Evolutionary conservation across 2,329 filamentous ascomycete genomes (phyloP), one percentile per base, ranked within the genome.

Genomic region (Didymella keratinophila): DNA sequence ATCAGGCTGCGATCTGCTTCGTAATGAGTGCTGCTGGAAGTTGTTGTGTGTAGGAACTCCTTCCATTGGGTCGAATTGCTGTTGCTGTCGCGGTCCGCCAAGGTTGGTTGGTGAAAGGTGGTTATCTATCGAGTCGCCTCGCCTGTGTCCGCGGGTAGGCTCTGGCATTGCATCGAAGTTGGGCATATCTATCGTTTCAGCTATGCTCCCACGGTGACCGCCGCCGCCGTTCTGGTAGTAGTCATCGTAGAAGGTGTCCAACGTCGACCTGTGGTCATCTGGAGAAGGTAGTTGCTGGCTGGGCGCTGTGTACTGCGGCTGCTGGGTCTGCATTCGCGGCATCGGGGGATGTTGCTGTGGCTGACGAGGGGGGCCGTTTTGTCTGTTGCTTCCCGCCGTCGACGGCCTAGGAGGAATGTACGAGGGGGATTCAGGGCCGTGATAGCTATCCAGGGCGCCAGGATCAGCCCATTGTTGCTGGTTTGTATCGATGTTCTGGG

Each of bases 1-100:
- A 69, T 90, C 85, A 28, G 88, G 87, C 69, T 91, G 88, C 11
- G 88, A 91, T 63, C 87, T 87, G 16, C 87, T 86, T 59, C 84
- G 83, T 58, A 81, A 84, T 49, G 88, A 67, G 51, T 76, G 71
- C 39, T 74, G 71, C 47, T 71, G 70, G 52, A 70, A 71, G n/a
- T 66, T 58, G 12, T 56, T 58, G 16, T 66, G 66, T 3, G 55
- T 41, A 39, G 56, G 39, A 25, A 37, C n/a, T 10, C 32, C 23
- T 20, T 58, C 52, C 16, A 42, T 49, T 5, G 58, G 39, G 18
- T 59, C 62, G 23, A 49, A 46, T 45, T 32, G 60, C n/a, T 64
- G 54, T n/a, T 53, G 34, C 9, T 49, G 50, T 46, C 18, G 45
- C 27, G n/a, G 45, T 12, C 45, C 50, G 7, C 27, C 39, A 14